Conservation (phyloP, 2,329 filamentous ascomycete species). For the Penicillium sp. region DNA sequence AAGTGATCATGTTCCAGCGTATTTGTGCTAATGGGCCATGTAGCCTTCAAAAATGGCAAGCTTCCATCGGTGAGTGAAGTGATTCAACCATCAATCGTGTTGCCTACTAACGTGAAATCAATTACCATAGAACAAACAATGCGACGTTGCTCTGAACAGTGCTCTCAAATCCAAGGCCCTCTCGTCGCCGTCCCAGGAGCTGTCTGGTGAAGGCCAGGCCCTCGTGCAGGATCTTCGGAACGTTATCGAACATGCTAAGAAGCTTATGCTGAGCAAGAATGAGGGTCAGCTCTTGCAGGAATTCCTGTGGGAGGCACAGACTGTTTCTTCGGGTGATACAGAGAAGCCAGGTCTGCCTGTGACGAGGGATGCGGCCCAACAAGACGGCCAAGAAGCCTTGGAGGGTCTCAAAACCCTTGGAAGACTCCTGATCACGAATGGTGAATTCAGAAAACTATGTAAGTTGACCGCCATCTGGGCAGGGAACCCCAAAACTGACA, state of each 20-base stretch:
- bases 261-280: constrained; percentile 83
- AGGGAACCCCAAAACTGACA: too few relatives aligned
- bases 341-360: constrained; percentile 68
- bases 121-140: constrained; percentile 79
- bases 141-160: constrained; percentile 88
- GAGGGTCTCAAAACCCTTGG: constrained; percentile 81
- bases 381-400: constrained; percentile 73
- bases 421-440: constrained; percentile 83
- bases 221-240: constrained; percentile 68
- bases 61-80: constrained; percentile 84
- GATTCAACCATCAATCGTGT: too few relatives aligned
- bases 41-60: constrained; percentile 79
- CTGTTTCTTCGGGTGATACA: constrained; percentile 61
- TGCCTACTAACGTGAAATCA: too few relatives aligned
- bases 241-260: constrained; percentile 75
- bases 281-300: constrained; percentile 89
- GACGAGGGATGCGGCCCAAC: too few relatives aligned
- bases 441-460: constrained; percentile 86
- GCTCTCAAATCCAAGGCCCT: constrained; percentile 65
- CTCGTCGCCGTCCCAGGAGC: constrained; percentile 59
- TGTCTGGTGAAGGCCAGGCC: constrained; percentile 72
- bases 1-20: too few relatives aligned
- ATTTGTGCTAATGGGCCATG: constrained; percentile 8
- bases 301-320: constrained; percentile 88
- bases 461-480: constrained; percentile 36